Conservation (phyloP, 352 stramenopile species). For the Pythium myriotylum region DNA sequence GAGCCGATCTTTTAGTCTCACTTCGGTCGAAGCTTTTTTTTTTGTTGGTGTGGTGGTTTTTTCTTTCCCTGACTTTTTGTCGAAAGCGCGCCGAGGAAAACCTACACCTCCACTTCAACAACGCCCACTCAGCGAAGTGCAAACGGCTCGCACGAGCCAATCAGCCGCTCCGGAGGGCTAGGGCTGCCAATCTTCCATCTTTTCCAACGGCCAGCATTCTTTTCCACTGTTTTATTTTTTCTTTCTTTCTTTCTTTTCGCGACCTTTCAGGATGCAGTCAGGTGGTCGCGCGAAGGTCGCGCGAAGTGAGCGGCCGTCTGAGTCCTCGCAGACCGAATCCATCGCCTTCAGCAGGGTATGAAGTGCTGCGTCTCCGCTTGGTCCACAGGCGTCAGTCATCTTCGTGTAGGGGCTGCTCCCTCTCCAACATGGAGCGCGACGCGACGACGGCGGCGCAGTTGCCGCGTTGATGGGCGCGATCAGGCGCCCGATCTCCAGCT, state of each 20-base stretch:
- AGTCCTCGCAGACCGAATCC: background rate
- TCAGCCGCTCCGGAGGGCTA: constrained; percentile 13
- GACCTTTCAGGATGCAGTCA: constrained; percentile 16
- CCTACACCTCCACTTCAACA: constrained; percentile 27
- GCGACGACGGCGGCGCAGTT: too few species aligned
- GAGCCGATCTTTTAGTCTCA: constrained; percentile 27
- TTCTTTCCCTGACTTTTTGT: constrained; percentile 14
- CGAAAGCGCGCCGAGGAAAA: constrained; percentile 22
- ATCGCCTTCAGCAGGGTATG: background rate
- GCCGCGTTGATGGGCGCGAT: too few species aligned
- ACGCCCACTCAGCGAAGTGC: constrained; percentile 8
- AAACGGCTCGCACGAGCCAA: constrained; percentile 5
- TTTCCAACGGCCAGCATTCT: constrained; percentile 30
- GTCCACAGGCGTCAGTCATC: background rate
- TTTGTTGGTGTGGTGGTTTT: too few species aligned
- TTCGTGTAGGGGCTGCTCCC: background rate
- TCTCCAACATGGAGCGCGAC: background rate
- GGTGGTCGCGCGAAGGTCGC: constrained; percentile 12
- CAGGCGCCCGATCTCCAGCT: too few species aligned
- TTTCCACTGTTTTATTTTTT: constrained; percentile 26
- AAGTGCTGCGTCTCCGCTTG: background rate
- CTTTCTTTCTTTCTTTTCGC: constrained; percentile 3
- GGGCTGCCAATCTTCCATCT: constrained; percentile 32
- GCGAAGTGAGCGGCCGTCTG: background rate
- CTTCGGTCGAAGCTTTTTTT: constrained; percentile 18